Conservation (phyloP, 2,329 filamentous ascomycete genomes). For the Drechslerella dactyloides region DNA sequence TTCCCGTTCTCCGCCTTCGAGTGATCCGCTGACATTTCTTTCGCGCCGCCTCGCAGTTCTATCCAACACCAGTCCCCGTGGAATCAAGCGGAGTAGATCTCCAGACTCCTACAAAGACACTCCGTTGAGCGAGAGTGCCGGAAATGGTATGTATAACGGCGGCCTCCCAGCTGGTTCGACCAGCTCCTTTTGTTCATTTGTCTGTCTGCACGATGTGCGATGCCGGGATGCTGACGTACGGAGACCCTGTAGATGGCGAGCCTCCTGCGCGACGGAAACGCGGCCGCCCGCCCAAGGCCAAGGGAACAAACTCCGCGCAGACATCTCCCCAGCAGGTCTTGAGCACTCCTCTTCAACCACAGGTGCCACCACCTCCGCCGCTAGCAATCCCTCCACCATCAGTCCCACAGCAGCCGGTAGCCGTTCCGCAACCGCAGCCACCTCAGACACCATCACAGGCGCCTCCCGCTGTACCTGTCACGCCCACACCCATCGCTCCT, state of each 20-base stretch:
- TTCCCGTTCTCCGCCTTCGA: not conserved
- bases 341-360: constrained; percentile 52
- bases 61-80: constrained; percentile 67
- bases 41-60: constrained; percentile 56
- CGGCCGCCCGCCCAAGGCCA: constrained; percentile 62
- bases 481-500: constrained; percentile 33
- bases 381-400: constrained; percentile 54
- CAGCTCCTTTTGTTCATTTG: not conserved
- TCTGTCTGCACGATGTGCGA: not conserved
- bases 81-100: constrained; percentile 80
- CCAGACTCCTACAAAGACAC: constrained; percentile 68
- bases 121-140: constrained; percentile 66
- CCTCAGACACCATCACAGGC: constrained; percentile 42
- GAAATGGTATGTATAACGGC: constrained; percentile 71
- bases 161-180: constrained; percentile 41
- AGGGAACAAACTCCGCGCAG: constrained; percentile 56
- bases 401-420: constrained; percentile 44
- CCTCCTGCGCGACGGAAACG: constrained; percentile 60
- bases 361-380: constrained; percentile 48
- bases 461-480: constrained; percentile 35
- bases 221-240: constrained; percentile 30
- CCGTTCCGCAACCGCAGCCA: constrained; percentile 31
- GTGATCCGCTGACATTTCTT: constrained; percentile 35
- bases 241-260: constrained; percentile 53
- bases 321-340: constrained; percentile 56